Conservation (phyloP, 1,284 basidiomycete genomes). For the Rhizopogon parksii region DNA sequence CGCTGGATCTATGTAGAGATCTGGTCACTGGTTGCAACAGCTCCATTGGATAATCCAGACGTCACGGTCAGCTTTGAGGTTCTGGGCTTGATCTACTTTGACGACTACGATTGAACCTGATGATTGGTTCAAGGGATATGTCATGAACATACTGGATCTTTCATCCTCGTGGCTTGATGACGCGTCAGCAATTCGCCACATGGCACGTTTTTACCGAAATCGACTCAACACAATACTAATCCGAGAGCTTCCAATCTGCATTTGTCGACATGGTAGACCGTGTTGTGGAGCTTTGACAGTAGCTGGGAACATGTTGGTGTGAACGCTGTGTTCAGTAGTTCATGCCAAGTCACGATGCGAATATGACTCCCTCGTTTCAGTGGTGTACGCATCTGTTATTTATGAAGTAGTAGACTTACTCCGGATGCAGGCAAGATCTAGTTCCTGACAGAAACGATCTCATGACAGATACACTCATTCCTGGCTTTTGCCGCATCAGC, state of each 20-base stretch:
- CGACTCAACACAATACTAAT: neutral
- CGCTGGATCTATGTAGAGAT: too few species aligned
- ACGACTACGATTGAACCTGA: neutral
- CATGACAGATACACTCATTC: neutral
- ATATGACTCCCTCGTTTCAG: neutral
- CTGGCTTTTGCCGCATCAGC: neutral
- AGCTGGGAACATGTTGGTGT: neutral
- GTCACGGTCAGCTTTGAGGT: neutral
- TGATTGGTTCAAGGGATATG: neutral
- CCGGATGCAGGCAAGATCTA: too few species aligned
- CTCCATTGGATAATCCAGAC: neutral
- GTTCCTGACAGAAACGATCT: neutral
- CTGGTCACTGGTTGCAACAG: neutral
- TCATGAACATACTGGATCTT: neutral
- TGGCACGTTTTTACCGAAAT: neutral
- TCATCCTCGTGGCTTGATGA: neutral
- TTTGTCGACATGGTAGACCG: neutral
- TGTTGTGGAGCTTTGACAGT: conserved; percentile 1
- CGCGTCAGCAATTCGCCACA: neutral
- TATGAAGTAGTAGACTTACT: neutral
- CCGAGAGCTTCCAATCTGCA: neutral
- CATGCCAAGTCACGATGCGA: neutral
- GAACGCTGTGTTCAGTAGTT: neutral
- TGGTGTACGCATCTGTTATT: neutral
- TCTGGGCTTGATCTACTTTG: neutral